Conservation (phyloP, 2,329 filamentous ascomycete species). For the Apiospora hydei region DNA sequence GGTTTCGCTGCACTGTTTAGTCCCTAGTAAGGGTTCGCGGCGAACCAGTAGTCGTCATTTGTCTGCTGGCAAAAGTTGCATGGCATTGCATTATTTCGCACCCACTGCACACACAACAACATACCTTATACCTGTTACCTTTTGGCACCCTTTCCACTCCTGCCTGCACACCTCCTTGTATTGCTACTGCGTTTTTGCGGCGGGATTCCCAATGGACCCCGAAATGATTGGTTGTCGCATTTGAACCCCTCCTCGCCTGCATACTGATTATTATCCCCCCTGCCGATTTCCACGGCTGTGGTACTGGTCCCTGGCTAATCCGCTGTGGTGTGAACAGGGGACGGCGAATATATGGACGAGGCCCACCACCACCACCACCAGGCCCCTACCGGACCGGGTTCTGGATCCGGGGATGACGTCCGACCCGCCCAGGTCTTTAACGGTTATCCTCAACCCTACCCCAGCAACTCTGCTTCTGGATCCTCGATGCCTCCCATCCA, state of each 20-base stretch:
- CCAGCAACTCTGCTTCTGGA: slow-evolving; percentile 48
- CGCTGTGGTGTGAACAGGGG: slow-evolving; percentile 54
- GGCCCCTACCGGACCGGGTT: slow-evolving; percentile 61
- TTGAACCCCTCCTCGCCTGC: slow-evolving; percentile 12
- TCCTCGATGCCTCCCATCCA: slow-evolving; percentile 47
- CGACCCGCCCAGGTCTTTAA: slow-evolving; percentile 47
- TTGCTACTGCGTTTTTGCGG: slow-evolving; percentile 38
- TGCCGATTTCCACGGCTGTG: slow-evolving; percentile 19
- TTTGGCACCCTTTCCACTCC: slow-evolving; percentile 41
- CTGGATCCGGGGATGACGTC: slow-evolving; percentile 63
- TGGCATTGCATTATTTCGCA: slow-evolving; percentile 43
- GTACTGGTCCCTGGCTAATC: slow-evolving; percentile 37
- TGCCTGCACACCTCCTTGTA: slow-evolving; percentile 35
- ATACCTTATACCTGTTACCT: slow-evolving; percentile 36
- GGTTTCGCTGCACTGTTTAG: slow-evolving; percentile 50
- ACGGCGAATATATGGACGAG: slow-evolving; percentile 68
- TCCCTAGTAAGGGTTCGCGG: slow-evolving; percentile 43
- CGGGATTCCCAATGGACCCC: slow-evolving; percentile 39
- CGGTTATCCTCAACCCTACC: slow-evolving; percentile 44
- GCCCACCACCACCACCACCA: slow-evolving; percentile 73
- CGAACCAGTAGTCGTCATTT: slow-evolving; percentile 45
- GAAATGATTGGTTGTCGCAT: slow-evolving; percentile 19
- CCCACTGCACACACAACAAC: slow-evolving; percentile 42
- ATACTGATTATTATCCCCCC: slow-evolving; percentile 4
- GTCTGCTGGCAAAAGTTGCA: slow-evolving; percentile 47